These are phyloP conservation scores for Fusarium agapanthi DNA, from an alignment of 2,329 filamentous ascomycete genomes.

Conservation along the genomic window DNA sequence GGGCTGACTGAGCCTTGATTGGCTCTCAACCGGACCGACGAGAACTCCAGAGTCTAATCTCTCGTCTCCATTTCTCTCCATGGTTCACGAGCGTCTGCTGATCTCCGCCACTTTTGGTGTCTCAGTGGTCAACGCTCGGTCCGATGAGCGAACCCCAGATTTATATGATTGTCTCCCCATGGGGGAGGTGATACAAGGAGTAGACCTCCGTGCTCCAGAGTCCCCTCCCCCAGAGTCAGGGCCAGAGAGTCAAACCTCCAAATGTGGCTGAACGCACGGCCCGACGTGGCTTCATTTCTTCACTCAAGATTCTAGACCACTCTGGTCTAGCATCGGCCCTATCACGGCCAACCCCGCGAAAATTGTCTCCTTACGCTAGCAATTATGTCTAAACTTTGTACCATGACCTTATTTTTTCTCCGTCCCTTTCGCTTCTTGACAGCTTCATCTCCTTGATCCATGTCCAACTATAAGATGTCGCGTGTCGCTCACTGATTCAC, in stretches of 20 bases:
- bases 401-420: background rate
- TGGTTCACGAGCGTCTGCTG: background rate
- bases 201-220: background rate
- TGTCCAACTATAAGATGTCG: slow-evolving; percentile 11
- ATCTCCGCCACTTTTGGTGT: background rate
- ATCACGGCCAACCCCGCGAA: slow-evolving; percentile 12
- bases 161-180: slow-evolving; percentile 6
- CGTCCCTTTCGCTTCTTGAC: background rate
- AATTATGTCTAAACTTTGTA: background rate
- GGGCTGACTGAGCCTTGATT: background rate
- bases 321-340: slow-evolving; percentile 5
- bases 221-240: too few relatives aligned
- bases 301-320: background rate
- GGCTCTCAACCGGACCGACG: slow-evolving; percentile 30
- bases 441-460: background rate
- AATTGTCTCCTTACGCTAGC: background rate
- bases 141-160: slow-evolving; percentile 22
- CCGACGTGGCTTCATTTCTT: background rate
- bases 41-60: background rate
- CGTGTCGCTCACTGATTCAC: background rate
- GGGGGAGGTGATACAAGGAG: background rate
- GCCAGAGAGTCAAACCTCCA: background rate
- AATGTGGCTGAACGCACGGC: background rate
- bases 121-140: slow-evolving; percentile 1
- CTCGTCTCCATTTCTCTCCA: background rate